These are phyloP conservation scores for Fusarium pseudoanthophilum DNA, from an alignment of 2,329 filamentous ascomycete genomes.

Conservation along the genomic window DNA sequence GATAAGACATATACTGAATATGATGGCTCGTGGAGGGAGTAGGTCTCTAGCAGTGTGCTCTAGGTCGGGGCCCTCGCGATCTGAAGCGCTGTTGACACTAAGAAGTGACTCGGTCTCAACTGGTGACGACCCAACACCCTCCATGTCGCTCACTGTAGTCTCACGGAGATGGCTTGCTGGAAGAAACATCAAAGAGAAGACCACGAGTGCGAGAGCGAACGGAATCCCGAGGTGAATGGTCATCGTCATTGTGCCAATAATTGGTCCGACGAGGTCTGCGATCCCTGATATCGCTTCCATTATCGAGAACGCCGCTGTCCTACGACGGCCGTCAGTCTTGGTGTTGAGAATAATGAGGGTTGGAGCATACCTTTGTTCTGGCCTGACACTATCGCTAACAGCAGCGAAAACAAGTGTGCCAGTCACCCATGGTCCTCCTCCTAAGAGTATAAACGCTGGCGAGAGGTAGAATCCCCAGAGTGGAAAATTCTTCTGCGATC, in stretches of 20 bases:
- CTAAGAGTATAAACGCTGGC: not conserved
- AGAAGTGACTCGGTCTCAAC: not conserved
- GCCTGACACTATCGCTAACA: not conserved
- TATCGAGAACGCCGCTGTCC: slow-evolving; percentile 3
- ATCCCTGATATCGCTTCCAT: not conserved
- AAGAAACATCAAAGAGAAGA: not conserved
- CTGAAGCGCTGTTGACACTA: too few species aligned
- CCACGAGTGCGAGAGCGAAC: not conserved
- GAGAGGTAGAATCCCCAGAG: slow-evolving; percentile 13
- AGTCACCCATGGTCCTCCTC: not conserved
- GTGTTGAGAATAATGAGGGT: fast-evolving
- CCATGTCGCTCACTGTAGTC: too few species aligned
- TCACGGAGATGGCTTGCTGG: not conserved
- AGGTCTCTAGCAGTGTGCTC: too few species aligned
- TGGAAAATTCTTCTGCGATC: not conserved
- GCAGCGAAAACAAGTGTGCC: not conserved
- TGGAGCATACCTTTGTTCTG: not conserved
- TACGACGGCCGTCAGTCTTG: not conserved
- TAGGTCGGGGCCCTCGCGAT: not conserved
- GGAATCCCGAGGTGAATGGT: not conserved
- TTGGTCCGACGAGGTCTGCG: not conserved
- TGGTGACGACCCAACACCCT: not conserved
- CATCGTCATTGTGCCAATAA: slow-evolving; percentile 1
- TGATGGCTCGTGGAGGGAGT: not conserved
- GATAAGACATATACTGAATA: not conserved